Evolutionary conservation across 2,329 filamentous ascomycete genomes (phyloP).

Genomic region (Teratosphaeria destructans): DNA sequence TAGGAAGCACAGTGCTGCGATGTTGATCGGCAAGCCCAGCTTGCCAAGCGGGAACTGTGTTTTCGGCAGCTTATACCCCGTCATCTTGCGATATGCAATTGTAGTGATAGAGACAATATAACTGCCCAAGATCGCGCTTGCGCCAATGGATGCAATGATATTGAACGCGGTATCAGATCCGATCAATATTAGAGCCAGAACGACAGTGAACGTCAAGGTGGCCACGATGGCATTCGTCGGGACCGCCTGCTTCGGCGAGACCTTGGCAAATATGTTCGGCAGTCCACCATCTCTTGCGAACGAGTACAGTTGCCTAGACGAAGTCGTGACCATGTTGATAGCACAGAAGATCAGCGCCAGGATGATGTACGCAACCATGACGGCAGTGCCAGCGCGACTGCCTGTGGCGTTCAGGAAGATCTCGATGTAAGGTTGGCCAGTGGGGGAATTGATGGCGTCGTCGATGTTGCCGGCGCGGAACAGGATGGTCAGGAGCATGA

Average conservation of each 20-base stretch:
- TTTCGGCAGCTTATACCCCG: not conserved
- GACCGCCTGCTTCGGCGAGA: not conserved
- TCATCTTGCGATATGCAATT: not conserved
- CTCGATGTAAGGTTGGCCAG: not conserved
- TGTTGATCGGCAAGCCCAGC: not conserved
- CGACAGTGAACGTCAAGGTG: not conserved
- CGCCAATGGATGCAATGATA: not conserved
- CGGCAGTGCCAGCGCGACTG: not conserved
- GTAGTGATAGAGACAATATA: not conserved
- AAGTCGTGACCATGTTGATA: not conserved
- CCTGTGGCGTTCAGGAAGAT: not conserved
- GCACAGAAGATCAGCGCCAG: not conserved
- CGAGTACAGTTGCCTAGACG: not conserved
- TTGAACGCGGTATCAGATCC: not conserved
- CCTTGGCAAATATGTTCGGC: not conserved
- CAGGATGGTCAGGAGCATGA: conserved; percentile 1
- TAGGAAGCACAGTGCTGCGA: not conserved
- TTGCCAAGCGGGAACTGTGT: not conserved
- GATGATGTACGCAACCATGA: not conserved
- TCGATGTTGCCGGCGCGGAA: not conserved
- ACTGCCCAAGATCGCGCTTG: not conserved
- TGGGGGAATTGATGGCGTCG: not conserved
- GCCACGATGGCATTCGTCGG: not conserved
- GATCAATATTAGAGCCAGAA: not conserved
- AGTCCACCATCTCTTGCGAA: not conserved